A percentile compares a stretch with the other conserved stretches of the same genome.
These are phyloP conservation scores for Boletus subluridellus DNA, from an alignment of 1,284 basidiomycete species.

Conservation along the genomic window DNA sequence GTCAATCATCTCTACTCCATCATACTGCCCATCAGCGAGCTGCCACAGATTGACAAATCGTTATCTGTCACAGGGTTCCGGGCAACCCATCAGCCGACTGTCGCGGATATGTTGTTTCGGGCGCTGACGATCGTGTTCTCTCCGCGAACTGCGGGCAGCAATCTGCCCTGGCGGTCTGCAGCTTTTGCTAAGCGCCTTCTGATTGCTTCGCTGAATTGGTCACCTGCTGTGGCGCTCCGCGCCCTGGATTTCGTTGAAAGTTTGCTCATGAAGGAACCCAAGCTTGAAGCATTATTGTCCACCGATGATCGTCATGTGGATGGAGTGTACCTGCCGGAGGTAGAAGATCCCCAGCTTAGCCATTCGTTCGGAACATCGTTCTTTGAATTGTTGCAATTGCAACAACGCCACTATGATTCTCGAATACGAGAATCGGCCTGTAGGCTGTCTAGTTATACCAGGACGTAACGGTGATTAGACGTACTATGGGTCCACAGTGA, in stretches of 20 bases:
- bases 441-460: constrained; percentile 45
- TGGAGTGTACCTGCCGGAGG: constrained; percentile 76
- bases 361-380: constrained; percentile 69
- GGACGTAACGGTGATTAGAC: constrained; percentile 31
- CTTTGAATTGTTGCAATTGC: constrained; percentile 65
- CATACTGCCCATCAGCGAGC: constrained; percentile 58
- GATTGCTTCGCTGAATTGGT: constrained; percentile 75
- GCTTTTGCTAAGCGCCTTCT: constrained; percentile 92
- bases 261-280: constrained; percentile 73
- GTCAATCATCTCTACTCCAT: constrained; percentile 73
- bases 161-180: constrained; percentile 77
- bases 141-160: constrained; percentile 52
- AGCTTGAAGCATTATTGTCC: constrained; percentile 79
- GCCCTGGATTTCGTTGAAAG: constrained; percentile 69
- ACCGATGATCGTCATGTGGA: constrained; percentile 82
- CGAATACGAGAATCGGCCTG: constrained; percentile 56
- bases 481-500: constrained; percentile 30
- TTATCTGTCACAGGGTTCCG: constrained; percentile 24
- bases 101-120: constrained; percentile 79
- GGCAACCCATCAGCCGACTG: constrained; percentile 36
- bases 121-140: constrained; percentile 79
- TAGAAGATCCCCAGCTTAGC: constrained; percentile 83
- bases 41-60: constrained; percentile 48
- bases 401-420: constrained; percentile 57
- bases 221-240: constrained; percentile 62